phyloP scores from a whole-genome alignment of 2,329 filamentous ascomycete genomes.

The Emmonsiellopsis sp. region DNA sequence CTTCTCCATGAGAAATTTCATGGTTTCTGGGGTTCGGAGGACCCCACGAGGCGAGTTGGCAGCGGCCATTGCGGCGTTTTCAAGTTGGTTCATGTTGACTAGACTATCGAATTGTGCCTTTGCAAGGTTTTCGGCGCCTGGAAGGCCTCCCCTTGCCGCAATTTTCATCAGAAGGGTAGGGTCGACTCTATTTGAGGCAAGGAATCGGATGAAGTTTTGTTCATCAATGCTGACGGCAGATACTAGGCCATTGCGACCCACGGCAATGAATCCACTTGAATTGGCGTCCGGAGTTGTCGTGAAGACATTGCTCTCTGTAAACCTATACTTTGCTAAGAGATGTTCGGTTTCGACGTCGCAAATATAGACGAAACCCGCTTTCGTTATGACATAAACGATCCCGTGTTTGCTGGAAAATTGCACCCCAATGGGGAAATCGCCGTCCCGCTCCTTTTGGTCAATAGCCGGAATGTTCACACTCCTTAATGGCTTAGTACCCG shows the following conservation, averaged over 20 bases:
- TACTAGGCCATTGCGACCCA: constrained; percentile 96
- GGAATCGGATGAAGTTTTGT: constrained; percentile 80
- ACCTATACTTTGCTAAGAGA: constrained; percentile 99
- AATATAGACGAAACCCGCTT: constrained; percentile 97
- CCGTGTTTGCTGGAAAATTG: constrained; percentile 96
- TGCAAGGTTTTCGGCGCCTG: constrained; percentile 89
- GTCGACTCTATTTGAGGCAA: constrained; percentile 93
- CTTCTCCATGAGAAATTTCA: constrained; percentile 45
- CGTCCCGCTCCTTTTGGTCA: constrained; percentile 84
- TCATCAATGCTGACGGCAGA: constrained; percentile 92
- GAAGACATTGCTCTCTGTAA: constrained; percentile 98
- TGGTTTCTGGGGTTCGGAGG: constrained; percentile 86
- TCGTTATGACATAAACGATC: constrained; percentile 93
- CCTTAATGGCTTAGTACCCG: too few species aligned
- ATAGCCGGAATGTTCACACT: too few species aligned
- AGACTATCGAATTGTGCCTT: constrained; percentile 87
- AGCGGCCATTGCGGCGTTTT: constrained; percentile 87
- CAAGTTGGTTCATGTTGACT: constrained; percentile 68
- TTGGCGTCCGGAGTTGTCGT: constrained; percentile 78
- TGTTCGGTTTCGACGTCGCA: constrained; percentile 95
- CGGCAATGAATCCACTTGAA: constrained; percentile 80
- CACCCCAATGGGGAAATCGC: constrained; percentile 92
- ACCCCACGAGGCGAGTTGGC: constrained; percentile 95
- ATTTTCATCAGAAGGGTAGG: constrained; percentile 90
- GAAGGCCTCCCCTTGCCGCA: constrained; percentile 84